A percentile compares a stretch with the other conserved stretches of the same genome.
Conservation (phyloP, 2,329 filamentous ascomycete species). For the Ampelomyces quisqualis region DNA sequence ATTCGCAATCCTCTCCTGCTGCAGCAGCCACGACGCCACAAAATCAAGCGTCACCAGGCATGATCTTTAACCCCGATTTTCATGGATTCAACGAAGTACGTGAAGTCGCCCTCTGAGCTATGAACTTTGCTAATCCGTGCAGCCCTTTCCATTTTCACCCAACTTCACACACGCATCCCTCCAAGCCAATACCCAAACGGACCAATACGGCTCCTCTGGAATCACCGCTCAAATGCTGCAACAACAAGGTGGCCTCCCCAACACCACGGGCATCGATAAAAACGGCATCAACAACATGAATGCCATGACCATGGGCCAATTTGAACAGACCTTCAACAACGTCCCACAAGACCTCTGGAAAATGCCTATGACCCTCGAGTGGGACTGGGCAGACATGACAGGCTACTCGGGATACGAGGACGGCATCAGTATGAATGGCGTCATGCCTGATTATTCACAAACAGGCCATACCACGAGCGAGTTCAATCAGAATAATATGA, state of each 20-base stretch:
- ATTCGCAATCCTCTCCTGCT: conserved; percentile 29
- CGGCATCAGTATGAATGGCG: conserved; percentile 43
- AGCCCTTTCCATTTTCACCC: conserved; percentile 45
- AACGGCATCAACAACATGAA: conserved; percentile 30
- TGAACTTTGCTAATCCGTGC: conserved; percentile 15
- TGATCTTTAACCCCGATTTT: conserved; percentile 42
- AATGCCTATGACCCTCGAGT: conserved; percentile 93
- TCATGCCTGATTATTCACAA: conserved; percentile 37
- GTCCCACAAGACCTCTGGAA: conserved; percentile 93
- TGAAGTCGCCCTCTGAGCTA: neutral
- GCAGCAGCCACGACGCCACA: conserved; percentile 25
- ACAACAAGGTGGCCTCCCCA: conserved; percentile 25
- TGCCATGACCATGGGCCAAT: conserved; percentile 49
- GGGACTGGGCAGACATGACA: conserved; percentile 68
- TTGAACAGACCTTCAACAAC: conserved; percentile 72
- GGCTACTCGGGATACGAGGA: conserved; percentile 40
- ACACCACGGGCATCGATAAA: conserved; percentile 24
- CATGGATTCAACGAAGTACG: conserved; percentile 43
- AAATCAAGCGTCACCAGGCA: conserved; percentile 18
- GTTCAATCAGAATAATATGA: conserved; percentile 38
- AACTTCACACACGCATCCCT: conserved; percentile 44
- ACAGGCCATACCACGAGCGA: conserved; percentile 35
- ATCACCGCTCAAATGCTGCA: conserved; percentile 37
- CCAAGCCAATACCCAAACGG: conserved; percentile 29
- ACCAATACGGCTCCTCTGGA: conserved; percentile 34